phyloP scores from a whole-genome alignment of 169 alveolate species.

The Plasmodium falciparum region DNA sequence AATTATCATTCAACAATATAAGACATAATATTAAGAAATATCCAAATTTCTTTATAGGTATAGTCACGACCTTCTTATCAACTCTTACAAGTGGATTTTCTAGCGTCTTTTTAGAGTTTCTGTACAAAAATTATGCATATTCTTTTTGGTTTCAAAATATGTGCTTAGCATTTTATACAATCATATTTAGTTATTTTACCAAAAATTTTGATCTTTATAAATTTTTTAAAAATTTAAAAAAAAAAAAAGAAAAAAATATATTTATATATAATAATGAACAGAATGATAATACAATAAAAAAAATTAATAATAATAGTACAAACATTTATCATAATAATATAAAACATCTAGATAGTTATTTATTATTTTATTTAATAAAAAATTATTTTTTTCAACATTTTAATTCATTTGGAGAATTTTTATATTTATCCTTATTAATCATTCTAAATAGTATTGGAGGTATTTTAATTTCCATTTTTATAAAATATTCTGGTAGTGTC shows the following conservation, averaged over 20 bases:
- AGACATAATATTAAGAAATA: neutral
- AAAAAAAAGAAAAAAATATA: neutral
- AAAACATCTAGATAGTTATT: neutral
- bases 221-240: neutral
- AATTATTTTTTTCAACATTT: slow-evolving; percentile 14
- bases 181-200: slow-evolving; percentile 36
- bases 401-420: slow-evolving; percentile 41
- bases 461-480: slow-evolving; percentile 28
- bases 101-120: slow-evolving; percentile 49
- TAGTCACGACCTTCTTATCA: slow-evolving; percentile 35
- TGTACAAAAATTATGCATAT: slow-evolving; percentile 26
- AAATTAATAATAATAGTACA: neutral
- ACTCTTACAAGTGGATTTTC: slow-evolving; percentile 63
- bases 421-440: slow-evolving; percentile 15
- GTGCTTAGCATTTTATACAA: slow-evolving; percentile 38
- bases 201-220: slow-evolving; percentile 1
- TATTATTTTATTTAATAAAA: slow-evolving; percentile 3
- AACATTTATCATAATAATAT: too few relatives aligned
- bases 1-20: neutral
- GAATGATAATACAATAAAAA: neutral
- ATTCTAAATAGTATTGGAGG: slow-evolving; percentile 49
- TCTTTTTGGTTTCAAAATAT: slow-evolving; percentile 62
- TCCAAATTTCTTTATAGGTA: slow-evolving; percentile 42
- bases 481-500: slow-evolving; percentile 36
- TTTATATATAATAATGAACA: neutral